Base-by-base conservation (phyloP, 1,284 basidiomycete genomes). In the Golubevia pallescens region DNA sequence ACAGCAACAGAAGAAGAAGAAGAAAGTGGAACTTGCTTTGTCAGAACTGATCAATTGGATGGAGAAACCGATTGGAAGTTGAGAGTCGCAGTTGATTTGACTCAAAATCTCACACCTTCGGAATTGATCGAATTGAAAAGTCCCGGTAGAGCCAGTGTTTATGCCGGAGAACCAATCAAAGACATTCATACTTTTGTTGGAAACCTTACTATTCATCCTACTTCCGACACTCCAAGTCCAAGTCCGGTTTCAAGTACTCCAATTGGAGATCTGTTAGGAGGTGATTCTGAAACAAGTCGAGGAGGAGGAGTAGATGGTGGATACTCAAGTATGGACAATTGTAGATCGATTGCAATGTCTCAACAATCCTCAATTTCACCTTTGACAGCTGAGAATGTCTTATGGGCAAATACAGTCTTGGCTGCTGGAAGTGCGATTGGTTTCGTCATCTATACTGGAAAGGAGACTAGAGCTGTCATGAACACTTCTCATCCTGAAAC, bases 41-140 rank as follows among this genome's bases (percentile, higher is more conserved):
- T 99, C 62, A 89, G 96, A 3, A 99, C 97, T 0, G 97, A 99
- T 86, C 97, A 99, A 83, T 89, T 99, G 8, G 97, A 99, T 76
- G 97, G 97, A 56, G 97, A 99, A 87, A 99, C 97, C 1, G 97
- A 99, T 79, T 99, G 97, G 97, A 99, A 99, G 86, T 88, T 98
- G 60, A 91, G 93, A 8, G 91, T 97, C 0, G 95, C 96, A 0
- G 91, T 97, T 2, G 90, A 92, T 1, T 89, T 91, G 24, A 93
- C 92, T 32, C 95, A 97, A 87, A 90, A 90, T 75, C 86, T 96
- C 68, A 87, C 88, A 0, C 90, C 88, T 52, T 87, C 87, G 19
- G 91, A 92, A 23, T 86, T 99, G 2, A 88, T 92, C 21, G 86
- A 88, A 5, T 86, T 96, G 13, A 91, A 93, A 73, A 94, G 93